These are phyloP conservation scores for Cryomyces minteri DNA, from an alignment of 495 filamentous ascomycete species.

Conservation along the genomic window DNA sequence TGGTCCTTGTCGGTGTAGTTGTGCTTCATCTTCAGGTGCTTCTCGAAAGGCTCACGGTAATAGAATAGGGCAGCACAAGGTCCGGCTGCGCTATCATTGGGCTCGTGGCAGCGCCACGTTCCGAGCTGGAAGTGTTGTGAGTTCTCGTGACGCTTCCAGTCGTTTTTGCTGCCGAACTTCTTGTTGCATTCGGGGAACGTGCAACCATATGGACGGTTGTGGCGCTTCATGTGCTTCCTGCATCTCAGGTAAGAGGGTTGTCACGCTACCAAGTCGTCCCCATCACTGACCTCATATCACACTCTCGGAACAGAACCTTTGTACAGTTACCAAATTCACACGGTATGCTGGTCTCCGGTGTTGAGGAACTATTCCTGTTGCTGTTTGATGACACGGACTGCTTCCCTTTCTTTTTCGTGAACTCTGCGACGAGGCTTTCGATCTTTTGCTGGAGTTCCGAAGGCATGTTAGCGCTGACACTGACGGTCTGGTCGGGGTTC, in stretches of 20 bases:
- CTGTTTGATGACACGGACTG: too few species aligned
- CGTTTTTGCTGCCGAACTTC: slow-evolving; percentile 77
- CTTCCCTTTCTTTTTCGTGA: background rate
- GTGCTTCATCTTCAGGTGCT: slow-evolving; percentile 40
- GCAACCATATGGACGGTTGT: slow-evolving; percentile 75
- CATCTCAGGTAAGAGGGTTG: background rate
- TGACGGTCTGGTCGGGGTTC: too few species aligned
- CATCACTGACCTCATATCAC: slow-evolving; percentile 43
- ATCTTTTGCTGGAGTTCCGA: background rate
- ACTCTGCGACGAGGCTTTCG: background rate
- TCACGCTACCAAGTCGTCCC: background rate
- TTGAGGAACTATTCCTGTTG: too few species aligned
- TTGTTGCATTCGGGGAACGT: slow-evolving; percentile 59
- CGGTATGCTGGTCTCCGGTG: too few species aligned
- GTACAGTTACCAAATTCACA: background rate
- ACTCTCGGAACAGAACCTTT: slow-evolving; percentile 7
- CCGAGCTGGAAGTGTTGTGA: slow-evolving; percentile 65
- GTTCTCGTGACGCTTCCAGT: slow-evolving; percentile 94
- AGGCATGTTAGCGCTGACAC: too few species aligned
- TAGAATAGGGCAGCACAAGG: slow-evolving; percentile 43
- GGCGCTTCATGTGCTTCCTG: slow-evolving; percentile 81
- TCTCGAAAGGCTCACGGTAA: slow-evolving; percentile 38
- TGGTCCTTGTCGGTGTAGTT: slow-evolving; percentile 20
- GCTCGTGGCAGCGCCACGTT: slow-evolving; percentile 53
- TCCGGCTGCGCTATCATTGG: slow-evolving; percentile 10